A percentile compares a stretch with the other conserved stretches of the same genome.
Conservation (phyloP, 148 eudicot genomes). For the Arctostaphylos glauca region DNA sequence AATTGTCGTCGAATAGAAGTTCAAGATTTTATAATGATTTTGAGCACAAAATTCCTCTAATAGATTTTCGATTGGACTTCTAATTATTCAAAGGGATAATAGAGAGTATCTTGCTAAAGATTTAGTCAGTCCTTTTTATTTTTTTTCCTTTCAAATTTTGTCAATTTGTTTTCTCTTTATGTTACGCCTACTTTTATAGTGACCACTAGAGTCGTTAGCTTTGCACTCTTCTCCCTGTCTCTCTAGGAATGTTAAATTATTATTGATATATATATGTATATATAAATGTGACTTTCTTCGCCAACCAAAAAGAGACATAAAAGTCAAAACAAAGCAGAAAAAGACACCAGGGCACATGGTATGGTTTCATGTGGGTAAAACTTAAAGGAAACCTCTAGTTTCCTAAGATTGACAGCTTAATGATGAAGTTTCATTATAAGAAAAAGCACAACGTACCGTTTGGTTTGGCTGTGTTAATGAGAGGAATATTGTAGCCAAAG, state of each 20-base stretch:
- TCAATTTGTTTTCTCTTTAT: background rate
- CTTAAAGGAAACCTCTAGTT: background rate
- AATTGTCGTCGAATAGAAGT: too few species aligned
- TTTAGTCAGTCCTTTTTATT: too few species aligned
- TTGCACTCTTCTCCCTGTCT: background rate
- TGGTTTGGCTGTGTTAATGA: background rate
- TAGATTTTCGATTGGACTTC: too few species aligned
- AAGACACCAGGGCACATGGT: background rate
- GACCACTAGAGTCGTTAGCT: too few species aligned
- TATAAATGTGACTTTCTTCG: background rate
- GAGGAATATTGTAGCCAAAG: background rate
- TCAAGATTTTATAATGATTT: too few species aligned
- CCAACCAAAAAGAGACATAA: background rate
- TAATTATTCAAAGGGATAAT: too few species aligned
- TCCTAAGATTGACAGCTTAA: background rate
- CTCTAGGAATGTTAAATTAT: background rate
- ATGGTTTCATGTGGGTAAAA: background rate
- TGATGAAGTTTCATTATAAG: background rate
- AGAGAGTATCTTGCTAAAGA: too few species aligned
- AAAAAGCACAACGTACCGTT: background rate
- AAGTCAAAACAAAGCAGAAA: conserved; percentile 6
- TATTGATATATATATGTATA: background rate
- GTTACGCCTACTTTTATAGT: background rate
- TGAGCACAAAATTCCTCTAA: too few species aligned
- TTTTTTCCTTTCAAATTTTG: too few species aligned